Evolutionary conservation across 2,329 filamentous ascomycete genomes (phyloP).

Genomic region (Ambrosiella xylebori): DNA sequence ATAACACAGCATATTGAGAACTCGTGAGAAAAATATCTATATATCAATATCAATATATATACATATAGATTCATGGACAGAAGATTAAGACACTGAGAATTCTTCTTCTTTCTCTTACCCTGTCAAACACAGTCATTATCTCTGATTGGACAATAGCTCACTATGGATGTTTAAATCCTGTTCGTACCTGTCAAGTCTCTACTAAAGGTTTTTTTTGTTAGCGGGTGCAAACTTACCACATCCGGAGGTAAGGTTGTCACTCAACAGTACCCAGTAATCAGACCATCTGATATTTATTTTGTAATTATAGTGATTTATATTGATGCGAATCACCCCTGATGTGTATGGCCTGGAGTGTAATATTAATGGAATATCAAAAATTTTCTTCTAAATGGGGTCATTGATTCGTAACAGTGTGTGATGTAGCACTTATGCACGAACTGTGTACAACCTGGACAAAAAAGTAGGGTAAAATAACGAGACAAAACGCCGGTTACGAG

Average conservation of each 20-base stretch:
- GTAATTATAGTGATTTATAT: background rate
- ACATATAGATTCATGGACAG: too few species aligned
- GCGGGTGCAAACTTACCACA: background rate
- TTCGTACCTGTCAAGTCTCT: too few species aligned
- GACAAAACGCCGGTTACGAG: conserved; percentile 11
- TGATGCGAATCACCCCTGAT: too few species aligned
- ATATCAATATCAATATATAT: too few species aligned
- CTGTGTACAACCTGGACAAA: background rate
- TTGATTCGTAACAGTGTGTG: background rate
- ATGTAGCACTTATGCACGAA: background rate
- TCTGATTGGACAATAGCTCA: background rate
- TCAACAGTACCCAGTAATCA: background rate
- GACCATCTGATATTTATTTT: background rate
- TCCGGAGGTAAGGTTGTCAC: background rate
- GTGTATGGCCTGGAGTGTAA: too few species aligned
- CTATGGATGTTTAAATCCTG: too few species aligned
- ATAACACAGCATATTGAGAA: too few species aligned
- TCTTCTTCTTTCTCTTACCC: background rate
- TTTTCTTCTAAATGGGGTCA: too few species aligned
- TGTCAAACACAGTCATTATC: too few species aligned
- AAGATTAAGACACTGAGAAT: background rate
- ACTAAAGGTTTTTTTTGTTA: background rate
- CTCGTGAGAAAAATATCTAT: too few species aligned
- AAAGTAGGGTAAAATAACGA: background rate
- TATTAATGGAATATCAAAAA: too few species aligned